A percentile compares a stretch with the other conserved stretches of the same genome.
Evolutionary conservation across 1,284 basidiomycete species (phyloP).

Genomic region (Marasmius tenuissimus): DNA sequence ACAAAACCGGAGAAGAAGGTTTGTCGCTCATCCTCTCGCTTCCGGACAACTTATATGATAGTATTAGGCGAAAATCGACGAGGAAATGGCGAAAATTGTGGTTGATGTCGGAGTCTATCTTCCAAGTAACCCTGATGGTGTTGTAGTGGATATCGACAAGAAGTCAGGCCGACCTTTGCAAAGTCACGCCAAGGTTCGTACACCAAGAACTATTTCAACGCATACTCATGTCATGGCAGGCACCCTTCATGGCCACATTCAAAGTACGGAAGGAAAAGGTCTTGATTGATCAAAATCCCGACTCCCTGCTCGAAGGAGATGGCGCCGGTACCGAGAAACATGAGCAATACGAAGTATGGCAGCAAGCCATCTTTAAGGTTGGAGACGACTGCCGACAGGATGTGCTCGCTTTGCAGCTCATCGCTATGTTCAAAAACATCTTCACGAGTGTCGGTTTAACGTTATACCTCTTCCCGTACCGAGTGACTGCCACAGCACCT

Average conservation of each 20-base stretch:
- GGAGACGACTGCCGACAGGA: constrained; percentile 99
- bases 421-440: constrained; percentile 99
- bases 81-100: constrained; percentile 96
- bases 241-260: constrained; percentile 99
- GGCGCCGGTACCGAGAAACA: constrained; percentile 54
- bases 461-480: constrained; percentile 93
- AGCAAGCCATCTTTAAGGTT: constrained; percentile 99
- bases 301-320: constrained; percentile 69
- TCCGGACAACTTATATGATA: constrained; percentile 3
- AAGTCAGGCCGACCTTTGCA: constrained; percentile 95
- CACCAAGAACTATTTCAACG: not conserved
- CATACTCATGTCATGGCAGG: constrained; percentile 45
- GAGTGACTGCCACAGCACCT: constrained; percentile 95
- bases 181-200: constrained; percentile 90
- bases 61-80: constrained; percentile 92
- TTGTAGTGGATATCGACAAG: constrained; percentile 95
- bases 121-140: constrained; percentile 96
- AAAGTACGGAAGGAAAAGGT: constrained; percentile 87
- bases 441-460: constrained; percentile 89
- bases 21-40: not conserved
- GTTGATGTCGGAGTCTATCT: constrained; percentile 96
- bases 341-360: constrained; percentile 89
- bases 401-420: constrained; percentile 93
- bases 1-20: constrained; percentile 97
- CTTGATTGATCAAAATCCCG: constrained; percentile 62